Conservation (phyloP, 2,329 filamentous ascomycete species). For the Dactylellina drechsleri region DNA sequence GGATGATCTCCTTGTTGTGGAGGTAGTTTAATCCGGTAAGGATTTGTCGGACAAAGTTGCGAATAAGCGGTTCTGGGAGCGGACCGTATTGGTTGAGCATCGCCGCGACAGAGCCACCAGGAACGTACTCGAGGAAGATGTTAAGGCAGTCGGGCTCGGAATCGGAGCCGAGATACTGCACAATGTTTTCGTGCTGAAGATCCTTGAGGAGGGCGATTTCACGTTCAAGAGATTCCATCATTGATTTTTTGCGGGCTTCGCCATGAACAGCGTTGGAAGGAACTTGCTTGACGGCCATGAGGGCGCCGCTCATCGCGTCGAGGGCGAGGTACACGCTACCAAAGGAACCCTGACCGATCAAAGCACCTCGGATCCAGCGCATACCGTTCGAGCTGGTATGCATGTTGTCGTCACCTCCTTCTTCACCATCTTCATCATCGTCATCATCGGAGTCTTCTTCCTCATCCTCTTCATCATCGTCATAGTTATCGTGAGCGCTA, state of each 20-base stretch:
- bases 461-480: slow-evolving; percentile 44
- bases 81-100: slow-evolving; percentile 99
- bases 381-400: slow-evolving; percentile 79
- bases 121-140: slow-evolving; percentile 99
- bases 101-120: slow-evolving; percentile 94
- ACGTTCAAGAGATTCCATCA: slow-evolving; percentile 96
- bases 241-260: slow-evolving; percentile 92
- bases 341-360: slow-evolving; percentile 97
- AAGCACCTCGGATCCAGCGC: slow-evolving; percentile 98
- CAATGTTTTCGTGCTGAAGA: slow-evolving; percentile 94
- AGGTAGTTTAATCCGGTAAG: slow-evolving; percentile 91
- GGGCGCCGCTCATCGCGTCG: slow-evolving; percentile 93
- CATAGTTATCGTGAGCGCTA: slow-evolving; percentile 25
- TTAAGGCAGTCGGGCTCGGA: slow-evolving; percentile 91
- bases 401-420: slow-evolving; percentile 56
- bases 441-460: slow-evolving; percentile 72
- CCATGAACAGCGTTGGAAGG: slow-evolving; percentile 80
- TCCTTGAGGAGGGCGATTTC: slow-evolving; percentile 95
- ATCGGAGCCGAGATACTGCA: slow-evolving; percentile 95
- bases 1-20: slow-evolving; percentile 94
- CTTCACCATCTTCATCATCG: slow-evolving; percentile 55
- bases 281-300: slow-evolving; percentile 98
- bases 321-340: slow-evolving; percentile 94
- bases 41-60: slow-evolving; percentile 97
- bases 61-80: slow-evolving; percentile 88